Conservation (phyloP, 225 moss, liverwort and hornwort species). For the Lunularia cruciata region DNA sequence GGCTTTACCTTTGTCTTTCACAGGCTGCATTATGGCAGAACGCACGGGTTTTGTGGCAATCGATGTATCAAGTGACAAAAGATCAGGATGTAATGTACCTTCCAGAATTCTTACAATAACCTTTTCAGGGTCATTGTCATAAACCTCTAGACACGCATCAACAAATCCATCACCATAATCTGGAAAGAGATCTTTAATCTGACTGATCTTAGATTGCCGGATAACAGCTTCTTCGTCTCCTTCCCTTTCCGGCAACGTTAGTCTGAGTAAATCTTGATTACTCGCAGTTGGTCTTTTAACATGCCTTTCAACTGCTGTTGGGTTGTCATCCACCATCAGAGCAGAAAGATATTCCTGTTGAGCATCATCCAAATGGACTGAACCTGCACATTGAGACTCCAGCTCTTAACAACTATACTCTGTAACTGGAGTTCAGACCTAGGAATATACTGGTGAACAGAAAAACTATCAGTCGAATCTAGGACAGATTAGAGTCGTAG, state of each 20-base stretch:
- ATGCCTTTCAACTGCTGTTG: not conserved
- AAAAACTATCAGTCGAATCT: no score
- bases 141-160: constrained; percentile 84
- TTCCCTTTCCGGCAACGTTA: constrained; percentile 29
- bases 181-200: constrained; percentile 91
- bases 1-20: constrained; percentile 85
- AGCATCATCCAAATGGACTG: constrained; percentile 67
- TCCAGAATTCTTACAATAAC: constrained; percentile 82
- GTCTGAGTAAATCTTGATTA: constrained; percentile 19
- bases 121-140: constrained; percentile 87
- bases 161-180: constrained; percentile 90
- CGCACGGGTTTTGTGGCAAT: constrained; percentile 52
- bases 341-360: constrained; percentile 80
- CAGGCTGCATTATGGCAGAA: constrained; percentile 27
- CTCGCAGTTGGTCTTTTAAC: not conserved
- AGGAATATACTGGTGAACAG: no score
- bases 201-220: constrained; percentile 74
- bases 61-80: constrained; percentile 57
- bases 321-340: constrained; percentile 42
- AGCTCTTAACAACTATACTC: no score
- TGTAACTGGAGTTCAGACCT: no score
- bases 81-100: constrained; percentile 79
- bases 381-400: no score
- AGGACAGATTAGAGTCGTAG: no score
- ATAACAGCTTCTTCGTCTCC: constrained; percentile 59